Base-by-base conservation (phyloP, 2,329 filamentous ascomycete genomes). In the Fusarium sp. region DNA sequence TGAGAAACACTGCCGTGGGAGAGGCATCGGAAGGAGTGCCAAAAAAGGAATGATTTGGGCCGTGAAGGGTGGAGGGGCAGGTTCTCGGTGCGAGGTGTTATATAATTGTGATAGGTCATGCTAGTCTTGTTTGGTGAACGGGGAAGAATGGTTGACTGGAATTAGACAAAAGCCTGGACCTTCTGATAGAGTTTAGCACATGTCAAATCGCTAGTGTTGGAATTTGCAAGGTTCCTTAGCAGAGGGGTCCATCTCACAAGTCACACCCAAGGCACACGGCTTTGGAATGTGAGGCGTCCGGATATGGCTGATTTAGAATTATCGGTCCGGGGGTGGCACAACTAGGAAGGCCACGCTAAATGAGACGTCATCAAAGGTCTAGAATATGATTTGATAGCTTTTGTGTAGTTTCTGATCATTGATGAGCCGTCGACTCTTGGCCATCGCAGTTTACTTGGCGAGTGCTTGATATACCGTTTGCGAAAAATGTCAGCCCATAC, bases 201-300 rank as follows among this genome's bases (percentile, higher is more conserved):
- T 11, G 3, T 1, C 4, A 9, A 21, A 25, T 44, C n/a, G 7
- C 26, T 34, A 4, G 6, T 16, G 8, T 12, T n/a, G 19, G 42
- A 6, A 21, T 21, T 18, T 16, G 6, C 19, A 14, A 31, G 19
- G 25, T 49, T 34, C 37, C 16, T 41, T 11, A 9, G 3, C 1
- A 18, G 11, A 19, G 14, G n/a, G 28, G 19, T 21, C 13, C 14
- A 2, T 7, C 7, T 21, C 46, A 3, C 28, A 30, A 30, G 12
- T 30, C 6, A 1, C 28, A 30, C 6, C 28, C 1, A 1, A 3
- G 28, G 14, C 1, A 0, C 21, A 34, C 28, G n/a, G 4, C 14
- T 18, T 5, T 65, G 62, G 62, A 65, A 65, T 65, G 61, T 11
- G 31, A 34, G 61, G 42, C 54, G 48, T 43, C 61, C 48, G 61